Evolutionary conservation across 768 basidiomycete species (phyloP), one percentile per base, ranked within the genome.

Genomic region (Podaxis sp.): DNA sequence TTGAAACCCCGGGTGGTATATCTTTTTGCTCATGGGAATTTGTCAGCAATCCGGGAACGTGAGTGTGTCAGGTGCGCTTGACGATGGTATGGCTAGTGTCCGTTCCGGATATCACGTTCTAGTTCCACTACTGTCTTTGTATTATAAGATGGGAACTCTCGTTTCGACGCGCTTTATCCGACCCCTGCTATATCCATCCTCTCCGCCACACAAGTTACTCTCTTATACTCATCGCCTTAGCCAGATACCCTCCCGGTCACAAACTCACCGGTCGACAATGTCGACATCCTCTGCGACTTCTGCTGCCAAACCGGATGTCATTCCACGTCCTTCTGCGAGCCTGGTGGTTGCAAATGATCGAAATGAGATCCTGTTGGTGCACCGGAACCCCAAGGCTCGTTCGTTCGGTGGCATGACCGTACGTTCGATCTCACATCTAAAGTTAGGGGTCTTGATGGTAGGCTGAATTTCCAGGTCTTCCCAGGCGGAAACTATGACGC

Each of bases 401-500:
- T 79, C 86, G 3, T 91, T 89, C 67, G 88, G 79, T 17, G 88
- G 88, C 13, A 83, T 85, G 67, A 84, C 89, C 73, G 89, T 90
- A 72, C 54, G 86, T 74, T 39, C 26, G 12, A 17, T 58, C 51
- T 56, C 7, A 64, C 38, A 51, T 24, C 22, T 13, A 22, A n/a
- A 5, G 22, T 8, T 51, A 22, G 38, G 36, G 22, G 22, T 12
- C 15, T 8, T 33, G 36, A 52, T 63, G 24, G 17, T 46, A 52
- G 56, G 46, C 54, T 7, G 33, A 26, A 17, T n/a, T 15, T 63
- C 26, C 64, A 92, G 90, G 90, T 90, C 30, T 92, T 91, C 68
- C 90, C 90, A 6, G 90, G 90, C 13, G 90, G 90, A 17, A 89
- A 89, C 71, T 80, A 77, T 46, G 89, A 90, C 75, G 65, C 77